Percentiles rank a stretch among this genome's conserved stretches.
These are phyloP conservation scores for Haplographium delicatum DNA, from an alignment of 495 filamentous ascomycete species.

Conservation along the genomic window DNA sequence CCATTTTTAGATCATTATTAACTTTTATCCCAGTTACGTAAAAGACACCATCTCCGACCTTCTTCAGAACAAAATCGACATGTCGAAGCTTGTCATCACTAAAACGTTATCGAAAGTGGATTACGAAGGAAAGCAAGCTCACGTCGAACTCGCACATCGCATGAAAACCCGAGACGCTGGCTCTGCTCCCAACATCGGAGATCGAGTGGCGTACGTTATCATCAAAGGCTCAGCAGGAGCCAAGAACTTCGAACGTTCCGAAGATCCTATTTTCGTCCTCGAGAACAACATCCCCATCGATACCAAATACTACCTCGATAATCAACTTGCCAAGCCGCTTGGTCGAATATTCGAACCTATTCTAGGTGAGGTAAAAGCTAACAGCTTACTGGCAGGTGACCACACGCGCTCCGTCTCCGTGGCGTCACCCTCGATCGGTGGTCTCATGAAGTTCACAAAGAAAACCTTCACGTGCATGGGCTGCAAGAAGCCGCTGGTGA, in stretches of 20 bases:
- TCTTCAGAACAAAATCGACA: slow-evolving; percentile 95
- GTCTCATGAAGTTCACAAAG: slow-evolving; percentile 97
- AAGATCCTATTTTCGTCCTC: slow-evolving; percentile 94
- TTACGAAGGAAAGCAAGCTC: slow-evolving; percentile 88
- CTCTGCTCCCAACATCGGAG: slow-evolving; percentile 88
- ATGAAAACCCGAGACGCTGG: slow-evolving; percentile 96
- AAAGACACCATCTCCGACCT: slow-evolving; percentile 94
- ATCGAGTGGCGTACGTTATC: slow-evolving; percentile 98
- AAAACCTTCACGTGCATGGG: slow-evolving; percentile 98
- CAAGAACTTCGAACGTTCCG: slow-evolving; percentile 91
- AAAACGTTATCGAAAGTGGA: slow-evolving; percentile 84
- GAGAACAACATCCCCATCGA: slow-evolving; percentile 98
- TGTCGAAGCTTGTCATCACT: slow-evolving; percentile 98
- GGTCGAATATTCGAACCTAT: slow-evolving; percentile 97
- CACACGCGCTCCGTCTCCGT: slow-evolving; percentile 91
- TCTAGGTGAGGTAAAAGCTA: slow-evolving; percentile 83
- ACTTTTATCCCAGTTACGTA: slow-evolving; percentile 66
- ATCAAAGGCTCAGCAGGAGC: slow-evolving; percentile 82
- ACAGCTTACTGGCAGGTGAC: slow-evolving; percentile 75
- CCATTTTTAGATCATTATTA: neutral
- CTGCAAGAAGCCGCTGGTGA: slow-evolving; percentile 89
- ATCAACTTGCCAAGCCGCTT: slow-evolving; percentile 92
- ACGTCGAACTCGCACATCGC: slow-evolving; percentile 86
- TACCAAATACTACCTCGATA: slow-evolving; percentile 98
- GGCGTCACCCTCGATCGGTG: slow-evolving; percentile 81